A percentile compares a stretch with the other conserved stretches of the same genome.
Conservation (phyloP, 768 basidiomycete species). For the Phlebiopsis flavidoalba region DNA sequence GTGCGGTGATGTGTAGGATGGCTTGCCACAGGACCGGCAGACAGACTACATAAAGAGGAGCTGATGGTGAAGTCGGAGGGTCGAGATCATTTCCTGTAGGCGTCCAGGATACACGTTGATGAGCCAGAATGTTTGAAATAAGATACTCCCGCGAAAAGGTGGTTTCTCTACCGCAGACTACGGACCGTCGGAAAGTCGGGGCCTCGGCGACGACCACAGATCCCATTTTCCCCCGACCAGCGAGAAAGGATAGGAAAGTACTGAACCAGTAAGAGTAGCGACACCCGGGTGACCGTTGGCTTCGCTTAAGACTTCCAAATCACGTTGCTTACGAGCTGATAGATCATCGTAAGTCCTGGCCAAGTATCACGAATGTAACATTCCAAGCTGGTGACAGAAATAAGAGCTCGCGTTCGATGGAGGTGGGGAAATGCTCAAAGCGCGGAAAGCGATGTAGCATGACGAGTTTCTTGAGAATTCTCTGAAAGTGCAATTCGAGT, state of each 20-base stretch:
- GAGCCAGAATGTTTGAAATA: slow-evolving; percentile 65
- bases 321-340: slow-evolving; percentile 67
- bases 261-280: slow-evolving; percentile 89
- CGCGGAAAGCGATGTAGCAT: slow-evolving; percentile 75
- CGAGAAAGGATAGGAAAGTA: slow-evolving; percentile 65
- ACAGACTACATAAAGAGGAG: slow-evolving; percentile 84
- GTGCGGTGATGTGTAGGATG: slow-evolving; percentile 65
- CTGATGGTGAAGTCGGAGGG: slow-evolving; percentile 82
- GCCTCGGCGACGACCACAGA: slow-evolving; percentile 90
- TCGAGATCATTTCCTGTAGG: slow-evolving; percentile 69
- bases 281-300: slow-evolving; percentile 51
- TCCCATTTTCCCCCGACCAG: slow-evolving; percentile 91
- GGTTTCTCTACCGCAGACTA: slow-evolving; percentile 28
- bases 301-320: slow-evolving; percentile 68
- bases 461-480: slow-evolving; percentile 50
- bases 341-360: slow-evolving; percentile 53
- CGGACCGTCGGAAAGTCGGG: slow-evolving; percentile 70
- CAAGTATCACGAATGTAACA: slow-evolving; percentile 66
- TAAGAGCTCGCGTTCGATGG: slow-evolving; percentile 67
- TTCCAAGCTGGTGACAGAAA: slow-evolving; percentile 78
- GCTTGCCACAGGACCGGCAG: slow-evolving; percentile 73
- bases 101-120: slow-evolving; percentile 62
- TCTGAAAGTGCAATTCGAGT: slow-evolving; percentile 71
- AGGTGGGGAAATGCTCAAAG: slow-evolving; percentile 80
- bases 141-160: slow-evolving; percentile 83